Evolutionary conservation across 768 basidiomycete genomes (phyloP), one percentile per base, ranked within the genome.

Genomic region (Scleroderma bovista): DNA sequence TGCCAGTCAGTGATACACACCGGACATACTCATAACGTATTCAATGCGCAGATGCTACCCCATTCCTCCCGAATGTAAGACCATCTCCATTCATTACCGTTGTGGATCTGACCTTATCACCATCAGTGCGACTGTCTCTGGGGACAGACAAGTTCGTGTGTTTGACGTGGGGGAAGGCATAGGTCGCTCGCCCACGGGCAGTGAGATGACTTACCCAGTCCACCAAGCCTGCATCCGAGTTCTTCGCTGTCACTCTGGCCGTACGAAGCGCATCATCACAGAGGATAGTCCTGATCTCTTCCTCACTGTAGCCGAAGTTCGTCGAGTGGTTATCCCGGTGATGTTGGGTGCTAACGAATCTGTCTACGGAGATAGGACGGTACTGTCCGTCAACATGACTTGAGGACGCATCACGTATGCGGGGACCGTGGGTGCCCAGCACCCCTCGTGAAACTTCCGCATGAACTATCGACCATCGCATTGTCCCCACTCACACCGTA

Each of bases 311-410:
- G 75, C 80, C n/a, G 87, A 90, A 77, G 87, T 84, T 46, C 29
- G 75, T 64, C 43, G 16, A 6, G 6, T 16, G 22, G 26, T 47
- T 24, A 29, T 24, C 15, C n/a, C 41, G 12, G 17, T 17, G n/a
- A n/a, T 46, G 20, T 16, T 15, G 15, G 10, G 26, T 58, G 64
- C 43, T 52, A 64, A 11, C 52, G 54, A n/a, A 47, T 46, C 51
- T 66, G 29, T 55, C 52, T 65, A 29, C 9, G 26, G 4, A 29
- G 37, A 52, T 60, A 92, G 85, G 92, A 95, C 67, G 91, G 89
- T 3, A 77, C 84, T 24, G 90, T 93, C 10, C 78, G 92, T 22
- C 91, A 93, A 60, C 92, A 94, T 62, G 92, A 95, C 61, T 67
- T 94, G 39, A 74, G 92, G 46, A 76, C 76, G 10, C 67, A 79